Conservation (phyloP, 495 filamentous ascomycete species). For the Endocarpon pusillum region DNA sequence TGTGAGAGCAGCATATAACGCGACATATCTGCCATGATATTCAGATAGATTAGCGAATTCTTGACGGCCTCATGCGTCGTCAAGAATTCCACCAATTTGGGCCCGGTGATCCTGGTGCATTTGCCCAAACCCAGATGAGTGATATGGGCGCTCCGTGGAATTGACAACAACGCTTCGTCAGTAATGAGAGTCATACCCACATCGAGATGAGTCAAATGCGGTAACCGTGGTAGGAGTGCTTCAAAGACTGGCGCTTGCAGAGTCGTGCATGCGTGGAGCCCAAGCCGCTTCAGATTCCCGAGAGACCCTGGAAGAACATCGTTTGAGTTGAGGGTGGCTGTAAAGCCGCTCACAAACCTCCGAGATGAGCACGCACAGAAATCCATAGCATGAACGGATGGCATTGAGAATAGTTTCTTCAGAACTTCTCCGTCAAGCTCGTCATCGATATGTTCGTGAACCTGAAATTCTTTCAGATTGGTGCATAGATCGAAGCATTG, state of each 20-base stretch:
- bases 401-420: slow-evolving; percentile 50
- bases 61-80: slow-evolving; percentile 53
- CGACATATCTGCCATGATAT: slow-evolving; percentile 55
- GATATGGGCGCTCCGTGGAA: slow-evolving; percentile 53
- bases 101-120: slow-evolving; percentile 53
- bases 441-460: slow-evolving; percentile 71
- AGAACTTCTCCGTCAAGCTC: slow-evolving; percentile 55
- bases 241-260: slow-evolving; percentile 53
- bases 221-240: slow-evolving; percentile 48
- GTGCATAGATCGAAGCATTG: slow-evolving; percentile 61
- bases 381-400: slow-evolving; percentile 53
- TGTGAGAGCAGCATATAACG: slow-evolving; percentile 55
- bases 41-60: slow-evolving; percentile 50
- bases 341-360: slow-evolving; percentile 47
- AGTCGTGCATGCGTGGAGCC: slow-evolving; percentile 68
- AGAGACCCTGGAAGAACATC: slow-evolving; percentile 29
- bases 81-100: slow-evolving; percentile 53
- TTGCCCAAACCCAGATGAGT: slow-evolving; percentile 70
- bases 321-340: slow-evolving; percentile 25
- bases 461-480: slow-evolving; percentile 62
- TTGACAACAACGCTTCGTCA: slow-evolving; percentile 50
- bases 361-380: slow-evolving; percentile 65
- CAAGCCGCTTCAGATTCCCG: slow-evolving; percentile 46
- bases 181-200: slow-evolving; percentile 66
- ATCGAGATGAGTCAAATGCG: slow-evolving; percentile 63